Conservation (phyloP, 768 basidiomycete species). For the Trametes villosa region DNA sequence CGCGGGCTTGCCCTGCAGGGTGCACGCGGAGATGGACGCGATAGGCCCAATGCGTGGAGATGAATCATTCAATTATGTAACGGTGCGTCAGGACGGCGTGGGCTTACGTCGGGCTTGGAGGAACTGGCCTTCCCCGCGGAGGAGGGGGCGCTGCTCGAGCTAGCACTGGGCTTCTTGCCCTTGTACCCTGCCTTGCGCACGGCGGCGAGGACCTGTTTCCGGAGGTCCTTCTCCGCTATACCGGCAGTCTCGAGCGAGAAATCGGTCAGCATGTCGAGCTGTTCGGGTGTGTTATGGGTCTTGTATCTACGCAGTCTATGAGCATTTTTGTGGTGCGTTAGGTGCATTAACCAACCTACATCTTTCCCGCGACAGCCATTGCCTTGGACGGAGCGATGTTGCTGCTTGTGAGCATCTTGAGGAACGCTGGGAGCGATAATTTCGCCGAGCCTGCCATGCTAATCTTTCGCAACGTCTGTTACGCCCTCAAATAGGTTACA, state of each 20-base stretch:
- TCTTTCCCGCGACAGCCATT: slow-evolving; percentile 70
- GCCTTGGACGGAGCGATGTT: slow-evolving; percentile 65
- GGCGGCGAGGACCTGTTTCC: slow-evolving; percentile 62
- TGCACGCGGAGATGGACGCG: neutral
- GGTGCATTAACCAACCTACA: slow-evolving; percentile 50
- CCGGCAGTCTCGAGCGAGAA: slow-evolving; percentile 60
- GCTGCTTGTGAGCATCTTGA: slow-evolving; percentile 65
- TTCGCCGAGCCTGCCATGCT: slow-evolving; percentile 42
- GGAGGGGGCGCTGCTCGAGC: neutral
- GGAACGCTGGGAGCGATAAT: slow-evolving; percentile 64
- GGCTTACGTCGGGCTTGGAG: slow-evolving; percentile 25
- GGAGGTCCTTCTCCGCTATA: slow-evolving; percentile 64
- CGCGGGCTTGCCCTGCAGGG: slow-evolving; percentile 39
- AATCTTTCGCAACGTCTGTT: neutral
- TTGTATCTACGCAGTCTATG: slow-evolving; percentile 58
- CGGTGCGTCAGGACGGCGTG: neutral
- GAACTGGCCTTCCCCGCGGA: slow-evolving; percentile 17
- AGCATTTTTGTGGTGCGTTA: neutral
- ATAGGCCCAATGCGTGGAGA: neutral
- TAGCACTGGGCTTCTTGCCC: slow-evolving; percentile 12
- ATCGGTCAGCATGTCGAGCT: slow-evolving; percentile 62
- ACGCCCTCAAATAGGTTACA: neutral
- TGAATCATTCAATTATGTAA: slow-evolving; percentile 10
- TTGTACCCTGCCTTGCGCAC: slow-evolving; percentile 68
- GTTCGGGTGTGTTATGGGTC: slow-evolving; percentile 61